Evolutionary conservation across 1,284 basidiomycete genomes (phyloP), one percentile per base, ranked within the genome.

Genomic region (Vanrija pseudolonga): DNA sequence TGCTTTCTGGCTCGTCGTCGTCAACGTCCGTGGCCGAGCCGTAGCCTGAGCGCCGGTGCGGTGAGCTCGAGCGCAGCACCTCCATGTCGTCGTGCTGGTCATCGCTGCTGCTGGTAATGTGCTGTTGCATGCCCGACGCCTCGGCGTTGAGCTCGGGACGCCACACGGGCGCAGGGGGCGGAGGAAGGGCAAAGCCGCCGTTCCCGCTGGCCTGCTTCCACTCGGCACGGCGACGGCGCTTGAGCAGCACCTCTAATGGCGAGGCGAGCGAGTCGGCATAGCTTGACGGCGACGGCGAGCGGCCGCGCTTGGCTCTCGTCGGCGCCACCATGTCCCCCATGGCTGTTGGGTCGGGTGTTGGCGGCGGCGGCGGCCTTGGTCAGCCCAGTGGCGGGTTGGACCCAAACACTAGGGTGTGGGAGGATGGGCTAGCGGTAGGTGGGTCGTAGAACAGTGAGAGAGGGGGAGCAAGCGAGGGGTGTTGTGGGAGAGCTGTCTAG

Each of bases 231-330:
- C 68, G 51, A 8, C 69, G 65, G 1, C 71, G 63, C 53, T 74
- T 74, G 18, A 72, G 56, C 3, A 74, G 43, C 4, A 71, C 57
- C 40, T 74, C 70, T 3, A 74, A 53, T 1, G 72, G 72, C 1
- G 72, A 74, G 1, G 68, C 59, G 36, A 70, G 56, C 15, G 51
- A 46, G 44, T 70, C 67, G 18, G 58, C 57, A 19, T 61, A 59
- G 14, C 41, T 38, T 3, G 55, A 47, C 7, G 72, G 69, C 2
- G 71, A 69, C 11, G 72, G 65, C 2, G 70, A 72, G 42, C 70
- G 62, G 42, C 62, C 61, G 19, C 72, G 64, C 53, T 74, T 74
- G 37, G 51, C 48, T 20, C 63, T 47, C 3, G 57, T 52, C 8
- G 62, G 57, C 26, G 61, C 60, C 26, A 61, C 56, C 32, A 32